These are phyloP conservation scores for Angomonas deanei DNA, from an alignment of 208 protist species.

Conservation along the genomic window DNA sequence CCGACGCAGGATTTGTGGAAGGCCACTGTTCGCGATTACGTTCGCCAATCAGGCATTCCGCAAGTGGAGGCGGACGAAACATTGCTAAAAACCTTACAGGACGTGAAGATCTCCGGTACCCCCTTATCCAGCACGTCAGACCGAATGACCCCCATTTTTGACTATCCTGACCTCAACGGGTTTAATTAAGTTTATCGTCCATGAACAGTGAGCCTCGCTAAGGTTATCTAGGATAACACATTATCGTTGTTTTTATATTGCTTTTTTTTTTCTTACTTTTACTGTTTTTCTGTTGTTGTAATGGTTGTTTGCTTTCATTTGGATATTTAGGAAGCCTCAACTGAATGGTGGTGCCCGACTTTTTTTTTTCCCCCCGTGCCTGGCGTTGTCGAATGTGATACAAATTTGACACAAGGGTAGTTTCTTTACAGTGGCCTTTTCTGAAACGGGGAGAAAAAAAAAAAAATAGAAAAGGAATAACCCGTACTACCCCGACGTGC, in stretches of 20 bases:
- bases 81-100: slow-evolving; percentile 68
- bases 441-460: background rate
- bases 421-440: background rate
- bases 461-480: background rate
- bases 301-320: slow-evolving; percentile 1
- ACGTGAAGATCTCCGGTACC: slow-evolving; percentile 59
- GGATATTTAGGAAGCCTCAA: slow-evolving; percentile 8
- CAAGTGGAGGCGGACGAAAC: slow-evolving; percentile 76
- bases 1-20: background rate
- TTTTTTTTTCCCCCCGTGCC: background rate
- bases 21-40: slow-evolving; percentile 71
- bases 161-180: slow-evolving; percentile 59
- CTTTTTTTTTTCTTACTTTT: slow-evolving; percentile 4
- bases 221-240: background rate
- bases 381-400: too few species aligned
- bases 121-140: slow-evolving; percentile 55
- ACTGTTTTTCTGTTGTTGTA: background rate
- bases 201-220: slow-evolving; percentile 29
- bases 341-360: background rate
- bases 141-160: slow-evolving; percentile 73
- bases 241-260: slow-evolving; percentile 6
- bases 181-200: slow-evolving; percentile 61
- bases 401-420: too few species aligned
- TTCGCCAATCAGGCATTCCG: slow-evolving; percentile 69
- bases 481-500: too few species aligned